Evolutionary conservation across 768 basidiomycete species (phyloP), one percentile per base, ranked within the genome.

Genomic region (Suillus hirtellus): DNA sequence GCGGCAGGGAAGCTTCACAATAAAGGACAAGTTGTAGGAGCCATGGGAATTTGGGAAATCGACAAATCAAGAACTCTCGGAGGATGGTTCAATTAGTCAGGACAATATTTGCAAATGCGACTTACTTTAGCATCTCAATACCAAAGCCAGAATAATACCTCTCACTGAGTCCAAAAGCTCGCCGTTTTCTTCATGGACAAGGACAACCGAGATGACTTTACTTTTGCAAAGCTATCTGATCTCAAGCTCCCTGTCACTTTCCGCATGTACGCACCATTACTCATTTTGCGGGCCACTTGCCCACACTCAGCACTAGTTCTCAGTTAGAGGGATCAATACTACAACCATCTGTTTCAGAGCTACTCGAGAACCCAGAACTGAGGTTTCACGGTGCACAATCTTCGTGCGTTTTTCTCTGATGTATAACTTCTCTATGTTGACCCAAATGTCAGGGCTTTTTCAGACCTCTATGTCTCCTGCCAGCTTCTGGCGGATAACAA

Each of bases 401-500:
- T 65, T 82, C 85, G 91, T 94, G 77, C 50, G 69, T 46, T 64
- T 40, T 64, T 40, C 56, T 62, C 34, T 68, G 61, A 61, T 61
- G 47, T 64, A 65, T 59, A 68, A 64, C 59, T 61, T 66, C 60
- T 50, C 53, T 34, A 37, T 66, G 76, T 75, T 76, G 72, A 78
- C 68, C 61, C 64, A 66, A 58, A 64, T 68, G 67, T 49, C 78
- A 97, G 95, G 67, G 88, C 86, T 15, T 85, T 90, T 67, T 92
- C 95, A 72, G 97, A 99, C 77, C 85, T 99, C 63, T 96, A 94
- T 76, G 90, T 98, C 60, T 94, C 92, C 12, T 90, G 93, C 72
- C 93, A 96, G 72, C 87, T 99, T 17, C 83, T 93, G 64, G 92
- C 94, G 12, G 94, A 97, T 73, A 96, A 96, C 75, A 94, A 95